phyloP scores from a whole-genome alignment of 192 early-diverging fungal genomes.

The Coemansia sp. region DNA sequence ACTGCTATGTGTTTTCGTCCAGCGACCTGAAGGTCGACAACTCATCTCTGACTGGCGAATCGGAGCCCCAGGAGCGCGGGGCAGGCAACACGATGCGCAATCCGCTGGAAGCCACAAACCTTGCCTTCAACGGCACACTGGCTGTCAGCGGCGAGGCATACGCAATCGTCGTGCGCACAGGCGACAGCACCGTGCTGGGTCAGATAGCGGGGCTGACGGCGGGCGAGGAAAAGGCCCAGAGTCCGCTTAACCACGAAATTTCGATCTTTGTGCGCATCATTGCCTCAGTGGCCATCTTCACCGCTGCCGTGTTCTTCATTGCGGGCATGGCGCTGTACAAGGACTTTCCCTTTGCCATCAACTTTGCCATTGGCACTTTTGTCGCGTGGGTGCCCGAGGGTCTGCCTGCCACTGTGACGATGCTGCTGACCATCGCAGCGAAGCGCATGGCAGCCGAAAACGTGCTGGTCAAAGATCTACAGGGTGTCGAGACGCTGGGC shows the following conservation, averaged over 20 bases:
- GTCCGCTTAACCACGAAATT: conserved; percentile 80
- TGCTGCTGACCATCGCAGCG: conserved; percentile 92
- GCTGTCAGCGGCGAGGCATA: conserved; percentile 84
- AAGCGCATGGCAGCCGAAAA: conserved; percentile 90
- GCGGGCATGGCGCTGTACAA: conserved; percentile 65
- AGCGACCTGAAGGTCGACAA: conserved; percentile 97
- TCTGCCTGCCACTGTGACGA: conserved; percentile 91
- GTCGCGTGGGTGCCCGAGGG: conserved; percentile 95
- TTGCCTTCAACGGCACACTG: conserved; percentile 90
- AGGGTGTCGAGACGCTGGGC: conserved; percentile 96
- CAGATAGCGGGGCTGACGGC: conserved; percentile 90
- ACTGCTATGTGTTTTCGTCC: conserved; percentile 77
- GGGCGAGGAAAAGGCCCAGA: conserved; percentile 72
- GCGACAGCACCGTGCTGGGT: conserved; percentile 92
- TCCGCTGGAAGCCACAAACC: conserved; percentile 90
- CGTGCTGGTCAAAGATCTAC: conserved; percentile 94
- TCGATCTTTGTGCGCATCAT: conserved; percentile 84
- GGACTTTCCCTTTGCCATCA: conserved; percentile 69
- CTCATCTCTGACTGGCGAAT: conserved; percentile 94
- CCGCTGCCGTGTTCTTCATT: conserved; percentile 84
- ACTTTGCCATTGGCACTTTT: conserved; percentile 90
- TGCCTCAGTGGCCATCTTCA: conserved; percentile 73
- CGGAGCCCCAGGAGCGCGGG: conserved; percentile 87
- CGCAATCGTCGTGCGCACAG: conserved; percentile 91
- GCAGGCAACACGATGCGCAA: conserved; percentile 69